These are phyloP conservation scores for Populus davidiana DNA, from an alignment of 345 rosid species.

Conservation along the genomic window DNA sequence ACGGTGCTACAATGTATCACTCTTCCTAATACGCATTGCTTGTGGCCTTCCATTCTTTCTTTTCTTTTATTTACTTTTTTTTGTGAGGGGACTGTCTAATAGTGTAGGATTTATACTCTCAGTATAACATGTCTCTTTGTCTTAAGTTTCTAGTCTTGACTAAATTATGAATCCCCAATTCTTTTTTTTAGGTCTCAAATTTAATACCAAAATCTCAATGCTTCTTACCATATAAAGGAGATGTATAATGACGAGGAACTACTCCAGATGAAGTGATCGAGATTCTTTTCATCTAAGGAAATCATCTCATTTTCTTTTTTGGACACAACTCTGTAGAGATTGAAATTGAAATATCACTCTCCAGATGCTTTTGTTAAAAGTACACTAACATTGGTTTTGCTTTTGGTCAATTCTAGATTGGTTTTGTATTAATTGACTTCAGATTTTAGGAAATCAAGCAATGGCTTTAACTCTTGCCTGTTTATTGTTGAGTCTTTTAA, in stretches of 20 bases:
- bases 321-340: not conserved
- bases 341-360: not conserved
- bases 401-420: not conserved
- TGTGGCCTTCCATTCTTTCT: not conserved
- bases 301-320: not conserved
- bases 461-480: not conserved
- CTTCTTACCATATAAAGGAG: not conserved
- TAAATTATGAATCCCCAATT: not conserved
- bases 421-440: not conserved
- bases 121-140: not conserved
- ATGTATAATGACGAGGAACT: not conserved
- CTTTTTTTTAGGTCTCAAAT: not conserved
- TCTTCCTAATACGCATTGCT: not conserved
- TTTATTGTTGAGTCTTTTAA: not conserved
- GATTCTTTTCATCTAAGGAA: not conserved
- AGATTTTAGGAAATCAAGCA: not conserved
- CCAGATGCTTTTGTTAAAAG: not conserved
- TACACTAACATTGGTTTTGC: not conserved
- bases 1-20: not conserved
- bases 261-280: not conserved
- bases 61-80: not conserved
- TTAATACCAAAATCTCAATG: not conserved
- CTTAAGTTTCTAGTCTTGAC: not conserved
- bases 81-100: not conserved
- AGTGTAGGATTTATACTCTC: not conserved